A percentile compares a stretch with the other conserved stretches of the same genome.
These are phyloP conservation scores for Pelomyxa schiedti DNA, from an alignment of 78 protist species.

Conservation along the genomic window DNA sequence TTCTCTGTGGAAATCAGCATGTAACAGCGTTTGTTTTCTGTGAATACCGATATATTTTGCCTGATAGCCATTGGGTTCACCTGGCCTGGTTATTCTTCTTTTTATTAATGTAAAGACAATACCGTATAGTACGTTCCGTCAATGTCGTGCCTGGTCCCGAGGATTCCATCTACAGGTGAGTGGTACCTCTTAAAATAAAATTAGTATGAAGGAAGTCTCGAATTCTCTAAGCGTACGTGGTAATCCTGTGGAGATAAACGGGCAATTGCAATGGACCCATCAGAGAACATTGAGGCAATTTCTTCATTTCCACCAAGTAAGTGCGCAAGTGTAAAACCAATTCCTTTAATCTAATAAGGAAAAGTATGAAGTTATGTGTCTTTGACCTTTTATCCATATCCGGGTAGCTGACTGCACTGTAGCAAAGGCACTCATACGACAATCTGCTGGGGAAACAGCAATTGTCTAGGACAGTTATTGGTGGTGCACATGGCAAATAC, in stretches of 20 bases:
- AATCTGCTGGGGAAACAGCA: neutral
- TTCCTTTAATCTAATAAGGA: too few species aligned
- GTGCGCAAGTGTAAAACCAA: too few species aligned
- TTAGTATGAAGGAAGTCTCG: neutral
- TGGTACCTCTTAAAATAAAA: neutral
- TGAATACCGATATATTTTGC: neutral
- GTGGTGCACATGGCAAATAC: neutral
- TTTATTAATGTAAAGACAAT: too few species aligned
- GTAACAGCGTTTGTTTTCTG: neutral
- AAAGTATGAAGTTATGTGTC: too few species aligned
- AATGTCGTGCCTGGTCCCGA: neutral
- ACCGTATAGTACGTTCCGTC: neutral
- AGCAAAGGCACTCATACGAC: neutral
- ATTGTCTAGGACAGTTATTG: neutral
- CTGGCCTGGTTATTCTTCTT: too few species aligned
- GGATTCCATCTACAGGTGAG: neutral
- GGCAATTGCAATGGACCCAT: neutral
- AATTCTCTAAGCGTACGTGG: neutral
- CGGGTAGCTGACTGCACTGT: neutral
- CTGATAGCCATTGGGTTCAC: neutral
- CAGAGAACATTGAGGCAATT: neutral
- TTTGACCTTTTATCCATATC: neutral
- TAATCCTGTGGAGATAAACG: neutral
- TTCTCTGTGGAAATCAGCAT: neutral
- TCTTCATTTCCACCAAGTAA: neutral